Conservation (phyloP, 768 basidiomycete genomes). For the Leccinum aurantiacum region DNA sequence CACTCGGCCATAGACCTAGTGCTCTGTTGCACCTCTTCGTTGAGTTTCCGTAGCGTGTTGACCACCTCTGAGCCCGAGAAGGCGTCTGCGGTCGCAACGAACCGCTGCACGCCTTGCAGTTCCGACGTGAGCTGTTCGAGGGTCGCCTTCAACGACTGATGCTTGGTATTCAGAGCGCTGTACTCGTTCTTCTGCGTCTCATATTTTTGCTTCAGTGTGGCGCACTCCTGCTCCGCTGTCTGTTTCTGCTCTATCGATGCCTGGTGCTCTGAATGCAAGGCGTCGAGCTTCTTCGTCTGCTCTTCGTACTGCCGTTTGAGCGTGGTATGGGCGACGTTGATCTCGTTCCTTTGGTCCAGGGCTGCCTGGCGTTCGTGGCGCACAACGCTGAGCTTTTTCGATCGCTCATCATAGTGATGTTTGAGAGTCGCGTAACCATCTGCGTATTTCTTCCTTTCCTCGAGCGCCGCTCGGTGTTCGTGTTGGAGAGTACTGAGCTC, state of each 20-base stretch:
- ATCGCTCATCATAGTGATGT: constrained; percentile 10
- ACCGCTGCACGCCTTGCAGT: constrained; percentile 42
- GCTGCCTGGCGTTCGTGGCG: constrained; percentile 10
- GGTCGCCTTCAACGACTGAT: constrained; percentile 20
- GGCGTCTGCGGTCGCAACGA: constrained; percentile 40
- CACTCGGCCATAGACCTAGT: constrained; percentile 45
- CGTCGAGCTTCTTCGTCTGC: constrained; percentile 11
- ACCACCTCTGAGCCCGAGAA: constrained; percentile 47
- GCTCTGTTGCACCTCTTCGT: constrained; percentile 46
- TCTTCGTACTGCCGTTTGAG: constrained; percentile 22
- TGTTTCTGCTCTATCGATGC: constrained; percentile 5
- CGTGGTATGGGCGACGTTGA: constrained; percentile 10
- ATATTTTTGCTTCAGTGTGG: constrained; percentile 8
- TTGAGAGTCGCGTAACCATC: background rate
- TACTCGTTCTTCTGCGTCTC: constrained; percentile 19
- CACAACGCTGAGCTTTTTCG: background rate
- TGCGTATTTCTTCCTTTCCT: constrained; percentile 11
- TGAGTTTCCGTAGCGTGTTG: constrained; percentile 40
- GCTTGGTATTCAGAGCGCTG: constrained; percentile 6
- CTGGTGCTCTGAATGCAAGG: constrained; percentile 1
- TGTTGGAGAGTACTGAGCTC: constrained; percentile 9
- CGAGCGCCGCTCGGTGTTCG: background rate
- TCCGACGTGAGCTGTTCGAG: constrained; percentile 43
- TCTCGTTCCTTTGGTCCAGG: constrained; percentile 6
- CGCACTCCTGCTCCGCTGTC: constrained; percentile 1